Base-by-base conservation (phyloP, 768 basidiomycete genomes). In the Rhodotorula babjevae region DNA sequence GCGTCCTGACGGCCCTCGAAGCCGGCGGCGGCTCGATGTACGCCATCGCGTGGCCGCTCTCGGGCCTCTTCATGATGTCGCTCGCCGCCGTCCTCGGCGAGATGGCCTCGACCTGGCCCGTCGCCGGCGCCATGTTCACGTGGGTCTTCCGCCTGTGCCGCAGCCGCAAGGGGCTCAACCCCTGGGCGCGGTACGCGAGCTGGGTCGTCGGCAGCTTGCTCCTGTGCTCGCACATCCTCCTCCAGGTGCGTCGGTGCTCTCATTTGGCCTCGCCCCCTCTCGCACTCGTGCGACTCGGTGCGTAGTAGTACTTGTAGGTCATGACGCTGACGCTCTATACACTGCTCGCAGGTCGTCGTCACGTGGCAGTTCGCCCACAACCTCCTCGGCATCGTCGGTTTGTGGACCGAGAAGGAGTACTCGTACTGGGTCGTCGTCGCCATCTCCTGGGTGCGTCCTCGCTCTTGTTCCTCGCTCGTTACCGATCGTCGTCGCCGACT, bases 121-220 rank as follows among this genome's bases (percentile, higher is more conserved):
- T 79, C 19, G 74, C 76, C 4, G 78, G 78, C 21, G 74, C 74
- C 42, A 73, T 68, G 66, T 76, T 76, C 62, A 79, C 78, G 2
- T 79, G 78, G 78, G 72, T 69, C 11, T 79, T 78, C 31, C 66
- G 77, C 11, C 61, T 78, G 25, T 76, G 77, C 57, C 74, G 78
- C 6, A 63, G 64, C 12, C 59, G 53, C 31, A 62, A 63, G 31
- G 25, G 67, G 0, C 46, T 78, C 4, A 69, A 76, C 50, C 66
- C 68, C 3, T 75, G 70, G 66, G 78, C 78, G 53, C 58, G 78
- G 40, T 78, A 69, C 56, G 53, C 71, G 15, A 74, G 72, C 14
- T 79, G 78, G 78, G 19, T 78, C 33, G 63, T 50, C 33, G 78
- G 78, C 0, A 69, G 67, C n/a, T 69, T 71, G 50, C 63, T 78